Evolutionary conservation across 2,329 filamentous ascomycete genomes (phyloP).

Genomic region (Alternaria sp.): DNA sequence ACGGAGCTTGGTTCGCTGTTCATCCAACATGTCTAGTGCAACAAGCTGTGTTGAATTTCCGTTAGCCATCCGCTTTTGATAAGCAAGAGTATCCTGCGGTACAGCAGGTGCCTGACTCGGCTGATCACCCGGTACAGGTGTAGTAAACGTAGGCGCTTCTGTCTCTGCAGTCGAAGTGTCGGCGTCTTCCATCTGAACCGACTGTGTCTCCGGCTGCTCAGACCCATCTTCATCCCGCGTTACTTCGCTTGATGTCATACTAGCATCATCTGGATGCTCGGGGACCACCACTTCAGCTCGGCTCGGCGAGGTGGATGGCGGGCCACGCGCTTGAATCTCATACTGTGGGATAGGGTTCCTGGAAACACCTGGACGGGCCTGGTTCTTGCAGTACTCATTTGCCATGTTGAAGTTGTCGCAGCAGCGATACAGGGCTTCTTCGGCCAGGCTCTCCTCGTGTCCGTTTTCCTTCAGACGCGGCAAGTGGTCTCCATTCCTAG

Average conservation of each 20-base stretch:
- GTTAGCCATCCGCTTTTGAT: slow-evolving; percentile 43
- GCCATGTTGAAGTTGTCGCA: slow-evolving; percentile 71
- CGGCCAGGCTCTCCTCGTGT: slow-evolving; percentile 69
- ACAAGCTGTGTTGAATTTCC: slow-evolving; percentile 54
- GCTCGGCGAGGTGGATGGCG: slow-evolving; percentile 42
- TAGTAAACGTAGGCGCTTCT: slow-evolving; percentile 23
- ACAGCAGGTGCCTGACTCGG: slow-evolving; percentile 20
- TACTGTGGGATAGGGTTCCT: slow-evolving; percentile 72
- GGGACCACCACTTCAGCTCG: slow-evolving; percentile 47
- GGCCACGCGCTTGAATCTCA: slow-evolving; percentile 43
- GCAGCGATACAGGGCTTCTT: slow-evolving; percentile 84
- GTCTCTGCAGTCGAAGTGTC: slow-evolving; percentile 26
- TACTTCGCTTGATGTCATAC: slow-evolving; percentile 37
- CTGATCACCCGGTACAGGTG: slow-evolving; percentile 30
- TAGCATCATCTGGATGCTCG: slow-evolving; percentile 40
- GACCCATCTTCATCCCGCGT: slow-evolving; percentile 36
- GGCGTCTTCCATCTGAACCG: slow-evolving; percentile 53
- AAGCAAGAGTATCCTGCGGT: slow-evolving; percentile 41
- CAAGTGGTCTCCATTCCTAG: slow-evolving; percentile 57
- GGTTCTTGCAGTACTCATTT: slow-evolving; percentile 77
- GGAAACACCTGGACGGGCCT: slow-evolving; percentile 65
- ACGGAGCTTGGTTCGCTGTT: slow-evolving; percentile 75
- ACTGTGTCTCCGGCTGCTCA: slow-evolving; percentile 45
- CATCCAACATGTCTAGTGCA: slow-evolving; percentile 82
- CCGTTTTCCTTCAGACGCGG: slow-evolving; percentile 56